These are phyloP conservation scores for Penicillium taxi DNA, from an alignment of 495 filamentous ascomycete species.

Conservation along the genomic window DNA sequence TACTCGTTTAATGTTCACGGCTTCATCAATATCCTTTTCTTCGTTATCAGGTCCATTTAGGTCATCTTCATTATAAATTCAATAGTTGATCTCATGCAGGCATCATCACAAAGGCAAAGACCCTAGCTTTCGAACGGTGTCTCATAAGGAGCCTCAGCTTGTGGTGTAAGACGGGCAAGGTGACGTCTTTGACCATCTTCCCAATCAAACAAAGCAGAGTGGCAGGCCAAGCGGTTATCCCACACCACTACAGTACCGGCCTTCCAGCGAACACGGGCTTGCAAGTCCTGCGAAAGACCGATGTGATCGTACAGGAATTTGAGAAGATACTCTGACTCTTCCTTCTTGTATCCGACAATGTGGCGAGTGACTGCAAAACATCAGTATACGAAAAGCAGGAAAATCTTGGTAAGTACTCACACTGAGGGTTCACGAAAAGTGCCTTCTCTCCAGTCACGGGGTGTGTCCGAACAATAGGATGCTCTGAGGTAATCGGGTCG, in stretches of 20 bases:
- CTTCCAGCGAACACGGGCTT: constrained; percentile 51
- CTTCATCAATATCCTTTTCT: too few species aligned
- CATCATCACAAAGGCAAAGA: too few species aligned
- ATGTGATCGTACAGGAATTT: constrained; percentile 62
- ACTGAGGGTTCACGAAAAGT: constrained; percentile 78
- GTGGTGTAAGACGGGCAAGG: constrained; percentile 75
- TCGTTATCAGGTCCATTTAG: background rate
- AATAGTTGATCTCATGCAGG: background rate
- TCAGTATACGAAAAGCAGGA: background rate
- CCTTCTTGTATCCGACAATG: constrained; percentile 60
- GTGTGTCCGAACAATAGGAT: constrained; percentile 56
- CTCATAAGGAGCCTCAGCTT: constrained; percentile 70
- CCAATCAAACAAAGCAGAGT: constrained; percentile 77
- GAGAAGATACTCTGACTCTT: constrained; percentile 58
- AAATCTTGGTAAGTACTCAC: constrained; percentile 39
- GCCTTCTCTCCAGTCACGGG: constrained; percentile 67
- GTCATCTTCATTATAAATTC: constrained; percentile 1
- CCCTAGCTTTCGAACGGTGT: constrained; percentile 46
- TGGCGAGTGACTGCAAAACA: constrained; percentile 41
- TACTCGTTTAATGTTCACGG: too few species aligned
- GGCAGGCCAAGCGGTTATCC: constrained; percentile 71
- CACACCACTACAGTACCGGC: constrained; percentile 53
- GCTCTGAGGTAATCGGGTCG: constrained; percentile 47
- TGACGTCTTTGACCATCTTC: constrained; percentile 71
- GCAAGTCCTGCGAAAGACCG: constrained; percentile 49